Conservation (phyloP, 495 filamentous ascomycete species). For the Podospora didyma region DNA sequence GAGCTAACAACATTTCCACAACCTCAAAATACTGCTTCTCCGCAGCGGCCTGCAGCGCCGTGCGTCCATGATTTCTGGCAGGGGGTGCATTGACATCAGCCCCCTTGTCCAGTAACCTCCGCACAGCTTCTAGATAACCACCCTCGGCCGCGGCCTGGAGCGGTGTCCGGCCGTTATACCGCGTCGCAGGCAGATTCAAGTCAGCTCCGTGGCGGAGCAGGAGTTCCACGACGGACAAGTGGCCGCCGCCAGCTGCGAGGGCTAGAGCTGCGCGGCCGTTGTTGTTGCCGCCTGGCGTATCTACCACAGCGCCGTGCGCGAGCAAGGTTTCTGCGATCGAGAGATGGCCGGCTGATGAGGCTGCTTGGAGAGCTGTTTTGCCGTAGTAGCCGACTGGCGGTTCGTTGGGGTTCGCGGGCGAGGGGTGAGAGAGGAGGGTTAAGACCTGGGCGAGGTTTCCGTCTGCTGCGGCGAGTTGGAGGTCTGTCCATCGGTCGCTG, state of each 20-base stretch:
- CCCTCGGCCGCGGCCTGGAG: slow-evolving; percentile 29
- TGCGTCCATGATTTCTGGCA: slow-evolving; percentile 13
- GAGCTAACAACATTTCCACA: slow-evolving; percentile 16
- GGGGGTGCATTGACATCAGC: slow-evolving; percentile 29
- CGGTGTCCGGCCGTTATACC: slow-evolving; percentile 19
- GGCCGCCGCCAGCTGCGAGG: slow-evolving; percentile 23
- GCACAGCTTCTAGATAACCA: slow-evolving; percentile 15
- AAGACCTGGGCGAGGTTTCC: slow-evolving; percentile 15
- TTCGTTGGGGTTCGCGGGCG: slow-evolving; percentile 22
- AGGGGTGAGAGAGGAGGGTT: slow-evolving; percentile 13
- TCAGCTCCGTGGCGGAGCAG: slow-evolving; percentile 23
- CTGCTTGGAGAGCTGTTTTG: slow-evolving; percentile 32
- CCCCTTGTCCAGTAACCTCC: slow-evolving; percentile 19
- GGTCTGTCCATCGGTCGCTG: slow-evolving; percentile 16
- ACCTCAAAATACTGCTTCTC: neutral
- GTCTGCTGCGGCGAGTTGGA: slow-evolving; percentile 23
- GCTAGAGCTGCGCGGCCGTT: slow-evolving; percentile 27
- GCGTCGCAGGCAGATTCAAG: slow-evolving; percentile 6
- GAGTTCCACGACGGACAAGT: slow-evolving; percentile 21
- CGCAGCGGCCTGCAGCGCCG: slow-evolving; percentile 26
- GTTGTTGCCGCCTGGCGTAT: slow-evolving; percentile 30
- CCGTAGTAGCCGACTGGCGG: slow-evolving; percentile 29
- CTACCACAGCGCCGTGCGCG: slow-evolving; percentile 19
- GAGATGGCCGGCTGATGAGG: slow-evolving; percentile 25
- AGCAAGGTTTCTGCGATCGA: slow-evolving; percentile 25